Percentiles rank a stretch among this genome's conserved stretches.
Evolutionary conservation across 441 rosid species (phyloP).

Genomic region (Kokia cookei): DNA sequence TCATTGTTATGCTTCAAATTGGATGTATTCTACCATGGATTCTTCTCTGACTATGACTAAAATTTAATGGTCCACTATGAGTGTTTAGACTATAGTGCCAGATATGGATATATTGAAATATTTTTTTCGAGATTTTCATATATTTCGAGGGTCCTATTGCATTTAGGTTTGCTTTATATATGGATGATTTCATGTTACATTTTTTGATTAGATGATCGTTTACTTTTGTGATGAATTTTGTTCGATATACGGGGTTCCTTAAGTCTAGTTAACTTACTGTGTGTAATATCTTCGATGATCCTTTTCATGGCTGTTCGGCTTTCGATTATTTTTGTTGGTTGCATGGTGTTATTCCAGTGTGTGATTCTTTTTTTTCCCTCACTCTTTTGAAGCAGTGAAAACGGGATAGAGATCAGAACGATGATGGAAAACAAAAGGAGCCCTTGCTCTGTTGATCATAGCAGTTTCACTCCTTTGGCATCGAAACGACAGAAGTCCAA

Average conservation of each 20-base stretch:
- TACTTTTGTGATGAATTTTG: not conserved
- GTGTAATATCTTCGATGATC: not conserved
- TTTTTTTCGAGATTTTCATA: no score
- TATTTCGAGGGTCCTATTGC: no score
- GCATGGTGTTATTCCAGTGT: not conserved
- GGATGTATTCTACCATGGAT: conserved; percentile 16
- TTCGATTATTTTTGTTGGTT: not conserved
- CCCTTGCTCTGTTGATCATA: conserved; percentile 63
- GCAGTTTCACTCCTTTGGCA: conserved; percentile 41
- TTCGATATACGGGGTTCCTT: not conserved
- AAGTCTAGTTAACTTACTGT: not conserved
- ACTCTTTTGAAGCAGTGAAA: conserved; percentile 22
- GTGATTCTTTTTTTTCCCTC: not conserved
- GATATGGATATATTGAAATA: not conserved
- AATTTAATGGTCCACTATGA: not conserved
- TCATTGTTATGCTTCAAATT: conserved; percentile 3
- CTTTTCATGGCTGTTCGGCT: not conserved
- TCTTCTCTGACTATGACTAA: conserved; percentile 8
- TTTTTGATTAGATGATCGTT: not conserved
- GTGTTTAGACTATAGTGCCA: not conserved
- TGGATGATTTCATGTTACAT: not conserved
- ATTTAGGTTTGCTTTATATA: not conserved
- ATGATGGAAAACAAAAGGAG: conserved; percentile 83
- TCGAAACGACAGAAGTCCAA: conserved; percentile 75
- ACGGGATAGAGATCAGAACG: conserved; percentile 28